These are phyloP conservation scores for Talaromyces wortmannii DNA, from an alignment of 495 filamentous ascomycete genomes.

Conservation along the genomic window DNA sequence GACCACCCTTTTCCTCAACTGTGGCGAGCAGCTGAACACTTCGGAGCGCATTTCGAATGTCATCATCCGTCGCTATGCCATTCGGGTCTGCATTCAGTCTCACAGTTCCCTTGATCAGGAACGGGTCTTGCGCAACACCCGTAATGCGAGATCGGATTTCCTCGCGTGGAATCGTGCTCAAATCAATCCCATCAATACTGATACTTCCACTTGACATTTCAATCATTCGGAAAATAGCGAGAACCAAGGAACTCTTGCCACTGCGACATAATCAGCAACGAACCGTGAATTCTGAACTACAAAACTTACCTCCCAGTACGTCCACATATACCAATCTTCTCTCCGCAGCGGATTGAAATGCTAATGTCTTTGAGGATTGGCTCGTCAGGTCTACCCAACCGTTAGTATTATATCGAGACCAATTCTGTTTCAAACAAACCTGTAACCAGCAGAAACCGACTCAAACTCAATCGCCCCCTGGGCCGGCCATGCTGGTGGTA, in stretches of 20 bases:
- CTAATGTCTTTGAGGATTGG: slow-evolving; percentile 44
- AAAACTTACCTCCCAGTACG: slow-evolving; percentile 35
- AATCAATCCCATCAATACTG: slow-evolving; percentile 39
- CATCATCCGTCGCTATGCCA: slow-evolving; percentile 11
- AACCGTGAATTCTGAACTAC: background rate
- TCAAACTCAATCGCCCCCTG: slow-evolving; percentile 46
- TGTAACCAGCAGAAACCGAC: slow-evolving; percentile 31
- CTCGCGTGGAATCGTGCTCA: slow-evolving; percentile 38
- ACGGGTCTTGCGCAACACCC: slow-evolving; percentile 52
- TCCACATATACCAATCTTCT: slow-evolving; percentile 51
- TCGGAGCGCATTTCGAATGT: slow-evolving; percentile 34
- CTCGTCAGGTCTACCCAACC: slow-evolving; percentile 18
- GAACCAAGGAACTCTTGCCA: slow-evolving; percentile 42
- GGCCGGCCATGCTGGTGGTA: slow-evolving; percentile 41
- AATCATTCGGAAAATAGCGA: slow-evolving; percentile 49
- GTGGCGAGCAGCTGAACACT: slow-evolving; percentile 31
- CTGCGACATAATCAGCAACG: slow-evolving; percentile 17
- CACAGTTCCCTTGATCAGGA: slow-evolving; percentile 40
- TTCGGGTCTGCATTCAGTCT: slow-evolving; percentile 36
- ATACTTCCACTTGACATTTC: slow-evolving; percentile 35
- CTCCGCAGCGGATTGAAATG: slow-evolving; percentile 42
- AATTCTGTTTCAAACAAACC: slow-evolving; percentile 12
- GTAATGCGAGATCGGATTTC: slow-evolving; percentile 41
- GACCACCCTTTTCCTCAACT: slow-evolving; percentile 29
- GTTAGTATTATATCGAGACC: background rate